phyloP scores from a whole-genome alignment of 208 protist genomes.

The Leishmania martiniquensis region DNA sequence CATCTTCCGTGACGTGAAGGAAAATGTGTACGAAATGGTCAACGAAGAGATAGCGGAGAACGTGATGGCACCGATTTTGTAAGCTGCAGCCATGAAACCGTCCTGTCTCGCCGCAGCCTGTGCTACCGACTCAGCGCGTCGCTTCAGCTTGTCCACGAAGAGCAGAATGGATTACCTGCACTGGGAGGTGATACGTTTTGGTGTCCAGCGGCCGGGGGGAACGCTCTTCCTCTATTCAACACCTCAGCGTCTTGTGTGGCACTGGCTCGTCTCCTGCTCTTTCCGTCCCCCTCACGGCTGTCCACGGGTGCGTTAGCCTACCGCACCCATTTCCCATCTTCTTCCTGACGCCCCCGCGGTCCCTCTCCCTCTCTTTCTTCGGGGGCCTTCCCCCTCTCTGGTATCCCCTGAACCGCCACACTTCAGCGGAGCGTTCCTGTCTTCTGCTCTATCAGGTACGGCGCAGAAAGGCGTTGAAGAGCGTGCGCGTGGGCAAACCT shows the following conservation, averaged over 20 bases:
- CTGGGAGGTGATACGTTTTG: background rate
- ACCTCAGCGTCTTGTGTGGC: background rate
- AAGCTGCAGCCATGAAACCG: background rate
- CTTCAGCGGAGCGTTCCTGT: background rate
- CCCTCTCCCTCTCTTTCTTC: background rate
- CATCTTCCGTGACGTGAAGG: background rate
- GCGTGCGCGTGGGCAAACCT: background rate
- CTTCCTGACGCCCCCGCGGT: background rate
- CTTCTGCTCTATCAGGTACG: background rate
- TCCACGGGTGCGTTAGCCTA: background rate
- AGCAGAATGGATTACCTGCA: background rate
- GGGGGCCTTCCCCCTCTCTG: background rate
- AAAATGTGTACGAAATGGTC: background rate
- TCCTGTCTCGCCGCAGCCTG: background rate
- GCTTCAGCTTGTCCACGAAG: background rate
- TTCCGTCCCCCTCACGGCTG: background rate
- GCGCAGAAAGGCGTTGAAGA: background rate
- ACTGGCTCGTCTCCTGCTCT: background rate
- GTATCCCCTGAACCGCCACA: background rate
- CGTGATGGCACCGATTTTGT: background rate
- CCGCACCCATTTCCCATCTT: background rate
- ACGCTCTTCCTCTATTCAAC: background rate
- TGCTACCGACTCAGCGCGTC: background rate
- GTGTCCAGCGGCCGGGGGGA: background rate
- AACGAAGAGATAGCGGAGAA: background rate